Evolutionary conservation across 345 rosid species (phyloP).

Genomic region (Brassica cretica): DNA sequence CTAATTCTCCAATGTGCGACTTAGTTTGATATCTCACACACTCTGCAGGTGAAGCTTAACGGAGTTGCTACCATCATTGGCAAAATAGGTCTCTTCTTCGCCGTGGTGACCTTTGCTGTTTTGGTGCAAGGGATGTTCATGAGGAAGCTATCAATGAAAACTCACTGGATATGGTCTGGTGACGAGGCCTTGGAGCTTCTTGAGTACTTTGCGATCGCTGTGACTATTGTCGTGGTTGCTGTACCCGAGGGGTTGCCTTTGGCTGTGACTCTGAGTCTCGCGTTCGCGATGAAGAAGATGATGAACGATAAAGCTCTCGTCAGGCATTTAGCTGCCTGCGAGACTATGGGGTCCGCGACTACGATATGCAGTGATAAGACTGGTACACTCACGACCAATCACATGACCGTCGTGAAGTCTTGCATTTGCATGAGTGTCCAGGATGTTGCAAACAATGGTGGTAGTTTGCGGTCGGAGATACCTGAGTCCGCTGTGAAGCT

Average conservation of each 20-base stretch:
- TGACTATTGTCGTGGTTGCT: conserved; percentile 95
- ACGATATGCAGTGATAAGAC: conserved; percentile 93
- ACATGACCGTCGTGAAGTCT: conserved; percentile 86
- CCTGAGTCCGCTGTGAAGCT: conserved; percentile 59
- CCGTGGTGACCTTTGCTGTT: conserved; percentile 80
- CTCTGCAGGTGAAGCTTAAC: conserved; percentile 80
- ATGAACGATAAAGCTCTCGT: conserved; percentile 97
- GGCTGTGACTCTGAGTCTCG: conserved; percentile 92
- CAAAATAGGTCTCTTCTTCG: conserved; percentile 79
- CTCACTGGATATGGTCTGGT: conserved; percentile 67
- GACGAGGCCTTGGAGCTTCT: conserved; percentile 77
- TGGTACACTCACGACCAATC: conserved; percentile 90
- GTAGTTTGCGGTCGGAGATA: conserved; percentile 55
- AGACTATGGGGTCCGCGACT: conserved; percentile 96
- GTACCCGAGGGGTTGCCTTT: conserved; percentile 96
- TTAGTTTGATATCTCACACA: no score
- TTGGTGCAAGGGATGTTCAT: conserved; percentile 69
- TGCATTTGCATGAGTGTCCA: conserved; percentile 70
- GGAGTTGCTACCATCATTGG: conserved; percentile 95
- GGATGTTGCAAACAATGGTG: conserved; percentile 50
- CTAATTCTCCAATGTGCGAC: no score
- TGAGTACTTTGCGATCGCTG: conserved; percentile 88
- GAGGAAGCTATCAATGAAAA: conserved; percentile 54
- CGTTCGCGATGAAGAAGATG: conserved; percentile 99
- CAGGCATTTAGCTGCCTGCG: conserved; percentile 90